These are phyloP conservation scores for Kernera saxatilis DNA, from an alignment of 345 rosid genomes.

Conservation along the genomic window DNA sequence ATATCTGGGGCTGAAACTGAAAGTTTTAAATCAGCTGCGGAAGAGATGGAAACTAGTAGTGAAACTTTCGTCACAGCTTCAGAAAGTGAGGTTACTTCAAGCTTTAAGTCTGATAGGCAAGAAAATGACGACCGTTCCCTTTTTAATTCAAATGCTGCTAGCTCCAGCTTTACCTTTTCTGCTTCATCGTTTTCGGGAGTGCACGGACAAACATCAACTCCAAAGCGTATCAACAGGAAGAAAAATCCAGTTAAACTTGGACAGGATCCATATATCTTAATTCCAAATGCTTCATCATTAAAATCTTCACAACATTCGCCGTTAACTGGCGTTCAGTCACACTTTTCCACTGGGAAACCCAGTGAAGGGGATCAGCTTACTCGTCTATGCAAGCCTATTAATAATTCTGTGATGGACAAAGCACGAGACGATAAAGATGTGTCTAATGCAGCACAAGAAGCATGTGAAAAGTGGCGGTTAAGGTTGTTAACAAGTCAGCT, in stretches of 20 bases:
- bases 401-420: slow-evolving; percentile 34
- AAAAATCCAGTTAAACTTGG: slow-evolving; percentile 41
- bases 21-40: slow-evolving; percentile 82
- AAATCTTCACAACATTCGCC: slow-evolving; percentile 40
- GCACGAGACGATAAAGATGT: slow-evolving; percentile 40
- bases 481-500: slow-evolving; percentile 43
- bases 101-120: slow-evolving; percentile 39
- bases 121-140: slow-evolving; percentile 38
- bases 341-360: slow-evolving; percentile 30
- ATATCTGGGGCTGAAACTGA: slow-evolving; percentile 75
- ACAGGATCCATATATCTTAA: slow-evolving; percentile 34
- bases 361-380: slow-evolving; percentile 37
- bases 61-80: slow-evolving; percentile 46
- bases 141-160: slow-evolving; percentile 37
- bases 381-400: slow-evolving; percentile 31
- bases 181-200: slow-evolving; percentile 50
- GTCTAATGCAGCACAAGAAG: slow-evolving; percentile 66
- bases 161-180: slow-evolving; percentile 64
- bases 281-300: slow-evolving; percentile 36
- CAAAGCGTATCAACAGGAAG: slow-evolving; percentile 45
- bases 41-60: slow-evolving; percentile 57
- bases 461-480: slow-evolving; percentile 96
- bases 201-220: slow-evolving; percentile 38
- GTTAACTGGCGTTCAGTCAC: slow-evolving; percentile 40
- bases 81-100: slow-evolving; percentile 63